phyloP scores from a whole-genome alignment of 148 eudicot genomes.

The Fagopyrum esculentum region DNA sequence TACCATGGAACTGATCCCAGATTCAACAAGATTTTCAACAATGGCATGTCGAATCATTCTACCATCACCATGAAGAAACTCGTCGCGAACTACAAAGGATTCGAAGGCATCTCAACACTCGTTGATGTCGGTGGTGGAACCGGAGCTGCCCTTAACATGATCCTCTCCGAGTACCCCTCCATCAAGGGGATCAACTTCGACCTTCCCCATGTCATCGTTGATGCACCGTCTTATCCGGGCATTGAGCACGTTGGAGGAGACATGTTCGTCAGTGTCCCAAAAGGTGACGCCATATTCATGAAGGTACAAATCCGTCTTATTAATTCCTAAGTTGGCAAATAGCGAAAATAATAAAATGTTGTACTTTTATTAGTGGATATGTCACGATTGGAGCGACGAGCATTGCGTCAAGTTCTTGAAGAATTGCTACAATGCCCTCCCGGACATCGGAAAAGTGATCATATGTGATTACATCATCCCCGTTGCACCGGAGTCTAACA shows the following conservation, averaged over 20 bases:
- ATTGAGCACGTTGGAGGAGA: constrained; percentile 20
- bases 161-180: constrained; percentile 16
- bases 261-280: constrained; percentile 14
- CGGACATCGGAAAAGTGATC: constrained; percentile 19
- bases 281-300: constrained; percentile 19
- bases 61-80: constrained; percentile 15
- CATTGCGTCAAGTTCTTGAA: constrained; percentile 16
- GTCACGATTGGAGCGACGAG: constrained; percentile 15
- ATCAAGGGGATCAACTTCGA: constrained; percentile 25
- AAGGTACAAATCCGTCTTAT: background rate
- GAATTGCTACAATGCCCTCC: constrained; percentile 17
- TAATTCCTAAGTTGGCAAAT: too few relatives aligned
- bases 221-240: constrained; percentile 19
- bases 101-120: constrained; percentile 12
- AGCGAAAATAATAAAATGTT: too few relatives aligned
- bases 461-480: constrained; percentile 14
- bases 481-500: background rate
- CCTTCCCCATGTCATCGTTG: constrained; percentile 19
- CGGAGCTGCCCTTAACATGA: constrained; percentile 19
- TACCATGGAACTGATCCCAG: constrained; percentile 13
- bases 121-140: constrained; percentile 21
- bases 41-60: constrained; percentile 17
- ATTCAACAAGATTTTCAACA: constrained; percentile 13
- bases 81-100: constrained; percentile 14
- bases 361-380: background rate